These are phyloP conservation scores for Coleophoma eucalyptorum DNA, from an alignment of 2,329 filamentous ascomycete genomes.

Conservation along the genomic window DNA sequence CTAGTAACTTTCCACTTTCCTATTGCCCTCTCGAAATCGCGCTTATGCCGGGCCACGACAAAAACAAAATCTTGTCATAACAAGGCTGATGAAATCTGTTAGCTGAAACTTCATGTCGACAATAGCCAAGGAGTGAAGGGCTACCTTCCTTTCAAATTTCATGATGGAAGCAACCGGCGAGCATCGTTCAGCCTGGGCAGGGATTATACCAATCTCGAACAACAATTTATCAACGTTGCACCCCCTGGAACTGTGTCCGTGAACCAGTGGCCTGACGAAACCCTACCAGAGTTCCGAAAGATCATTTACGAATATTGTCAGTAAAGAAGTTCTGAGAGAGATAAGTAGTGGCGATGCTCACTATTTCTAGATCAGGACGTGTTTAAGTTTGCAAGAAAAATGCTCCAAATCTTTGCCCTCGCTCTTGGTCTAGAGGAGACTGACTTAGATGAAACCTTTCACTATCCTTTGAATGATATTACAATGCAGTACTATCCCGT, in stretches of 20 bases:
- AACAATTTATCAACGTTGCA: constrained; percentile 10
- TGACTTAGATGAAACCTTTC: constrained; percentile 47
- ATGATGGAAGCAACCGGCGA: not conserved
- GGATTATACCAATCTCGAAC: constrained; percentile 41
- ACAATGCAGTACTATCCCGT: constrained; percentile 34
- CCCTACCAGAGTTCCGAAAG: constrained; percentile 39
- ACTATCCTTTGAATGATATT: constrained; percentile 37
- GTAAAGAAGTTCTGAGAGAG: not conserved
- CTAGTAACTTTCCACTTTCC: too few species aligned
- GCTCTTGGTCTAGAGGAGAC: constrained; percentile 44
- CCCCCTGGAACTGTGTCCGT: not conserved
- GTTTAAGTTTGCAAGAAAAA: constrained; percentile 40
- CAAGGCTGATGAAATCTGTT: too few species aligned
- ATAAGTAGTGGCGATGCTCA: not conserved
- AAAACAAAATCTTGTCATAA: too few species aligned
- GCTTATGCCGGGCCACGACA: too few species aligned
- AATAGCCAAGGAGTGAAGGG: constrained; percentile 5
- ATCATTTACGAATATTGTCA: constrained; percentile 37
- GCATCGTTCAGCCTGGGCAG: constrained; percentile 7
- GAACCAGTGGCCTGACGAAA: constrained; percentile 1
- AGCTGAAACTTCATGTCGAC: not conserved
- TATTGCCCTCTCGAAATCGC: too few species aligned
- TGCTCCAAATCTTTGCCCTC: constrained; percentile 47
- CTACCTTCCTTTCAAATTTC: constrained; percentile 28
- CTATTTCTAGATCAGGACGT: constrained; percentile 28